These are phyloP conservation scores for Lagenaria siceraria DNA, from an alignment of 306 rosid genomes.

Conservation along the genomic window DNA sequence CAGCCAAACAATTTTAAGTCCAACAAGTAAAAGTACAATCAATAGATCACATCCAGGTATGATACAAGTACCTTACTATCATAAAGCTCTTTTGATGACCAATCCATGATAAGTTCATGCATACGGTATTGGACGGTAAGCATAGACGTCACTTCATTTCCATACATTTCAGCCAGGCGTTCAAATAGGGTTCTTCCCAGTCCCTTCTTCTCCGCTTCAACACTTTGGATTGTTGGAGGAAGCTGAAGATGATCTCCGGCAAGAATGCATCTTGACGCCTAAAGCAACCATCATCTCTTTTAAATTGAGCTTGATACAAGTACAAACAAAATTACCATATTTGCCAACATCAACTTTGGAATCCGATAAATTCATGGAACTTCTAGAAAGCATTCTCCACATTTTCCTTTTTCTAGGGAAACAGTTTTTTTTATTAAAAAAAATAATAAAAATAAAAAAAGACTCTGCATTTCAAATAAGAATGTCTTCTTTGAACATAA, in stretches of 20 bases:
- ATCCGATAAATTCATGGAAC: not conserved
- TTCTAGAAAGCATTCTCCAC: not conserved
- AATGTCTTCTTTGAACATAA: not conserved
- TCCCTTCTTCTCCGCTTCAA: conserved; percentile 97
- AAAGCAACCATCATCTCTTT: conserved; percentile 35
- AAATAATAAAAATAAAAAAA: no score
- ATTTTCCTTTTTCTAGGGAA: not conserved
- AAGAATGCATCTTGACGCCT: conserved; percentile 98
- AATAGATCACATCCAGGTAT: conserved; percentile 15
- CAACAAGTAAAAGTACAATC: not conserved
- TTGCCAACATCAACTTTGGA: not conserved
- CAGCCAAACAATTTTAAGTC: not conserved
- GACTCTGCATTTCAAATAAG: not conserved
- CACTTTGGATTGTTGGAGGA: conserved; percentile 98
- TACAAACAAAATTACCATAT: not conserved
- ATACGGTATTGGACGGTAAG: conserved; percentile 95
- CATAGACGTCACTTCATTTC: conserved; percentile 73
- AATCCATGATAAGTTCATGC: conserved; percentile 89
- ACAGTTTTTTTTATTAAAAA: no score
- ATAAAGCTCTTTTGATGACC: conserved; percentile 98
- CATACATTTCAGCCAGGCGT: conserved; percentile 77
- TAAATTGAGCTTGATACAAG: conserved; percentile 4
- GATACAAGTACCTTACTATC: conserved; percentile 60
- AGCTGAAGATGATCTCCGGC: conserved; percentile 99
- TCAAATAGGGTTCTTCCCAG: conserved; percentile 91